Evolutionary conservation across 139 green algal genomes (phyloP), one percentile per base, ranked within the genome.

Genomic region (Volvox reticuliferus): DNA sequence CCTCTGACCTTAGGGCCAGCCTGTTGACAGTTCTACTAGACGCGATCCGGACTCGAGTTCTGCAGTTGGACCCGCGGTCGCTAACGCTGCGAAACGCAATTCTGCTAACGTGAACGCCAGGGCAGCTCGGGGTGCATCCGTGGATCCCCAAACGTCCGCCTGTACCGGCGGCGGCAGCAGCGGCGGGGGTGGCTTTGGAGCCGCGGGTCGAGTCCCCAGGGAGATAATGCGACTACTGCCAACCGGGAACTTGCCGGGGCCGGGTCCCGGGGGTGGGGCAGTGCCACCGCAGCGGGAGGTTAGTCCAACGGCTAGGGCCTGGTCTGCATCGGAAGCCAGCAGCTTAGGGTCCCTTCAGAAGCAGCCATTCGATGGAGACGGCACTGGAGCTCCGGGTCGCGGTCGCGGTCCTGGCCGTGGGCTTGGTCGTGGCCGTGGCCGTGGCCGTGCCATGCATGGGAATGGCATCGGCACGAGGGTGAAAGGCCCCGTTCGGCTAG

Each of bases 161-260:
- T 5, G 65, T 12, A 28, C 21, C 12, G 78, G 78, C 37, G 65
- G 79, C 79, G 14, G 44, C 79, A 24, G 9, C 0, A 24, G n/a
- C 78, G 19, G 19, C 36, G 78, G 78, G 21, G 37, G 36, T 24
- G 13, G 36, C 36, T 61, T 68, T 33, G 78, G 78, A 1, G 36
- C 17, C 0, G 78, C 36, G 37, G 78, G 78, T 44, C n/a, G 24
- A 18, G 78, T 84, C 18, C 78, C 78, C 24, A 37, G 78, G 16
- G 78, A 84, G 78, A 20, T 84, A 24, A 68, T 84, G 78, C 78
- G 78, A 17, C 36, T 84, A 17, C 78, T 84, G 78, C 16, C 36
- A 0, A 13, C 30, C 36, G 78, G 17, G 12, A 21, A n/a, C 73
- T 79, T 32, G 73, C 73, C 24, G 26, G 78, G 20, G 78, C 21